These are phyloP conservation scores for Lecanosticta acicola DNA, from an alignment of 2,329 filamentous ascomycete species.

Conservation along the genomic window DNA sequence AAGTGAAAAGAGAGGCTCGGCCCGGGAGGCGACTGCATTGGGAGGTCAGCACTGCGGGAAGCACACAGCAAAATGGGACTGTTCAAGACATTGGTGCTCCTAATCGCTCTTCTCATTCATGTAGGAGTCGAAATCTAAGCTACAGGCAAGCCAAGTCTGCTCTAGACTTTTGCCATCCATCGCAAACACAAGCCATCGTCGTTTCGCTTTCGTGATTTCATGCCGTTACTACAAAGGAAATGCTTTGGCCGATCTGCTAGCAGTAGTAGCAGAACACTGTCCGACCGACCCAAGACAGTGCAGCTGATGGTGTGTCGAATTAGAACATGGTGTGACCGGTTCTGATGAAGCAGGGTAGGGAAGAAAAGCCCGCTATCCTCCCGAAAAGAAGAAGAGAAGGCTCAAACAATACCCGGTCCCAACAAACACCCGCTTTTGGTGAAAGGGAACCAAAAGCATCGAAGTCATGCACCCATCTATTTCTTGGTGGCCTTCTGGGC, in stretches of 20 bases:
- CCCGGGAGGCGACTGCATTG: no score
- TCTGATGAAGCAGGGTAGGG: slow-evolving; percentile 10
- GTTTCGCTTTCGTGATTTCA: slow-evolving; percentile 30
- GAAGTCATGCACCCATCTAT: slow-evolving; percentile 25
- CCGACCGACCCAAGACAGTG: slow-evolving; percentile 23
- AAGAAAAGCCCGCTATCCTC: slow-evolving; percentile 17
- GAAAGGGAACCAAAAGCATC: slow-evolving; percentile 10
- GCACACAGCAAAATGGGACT: no score
- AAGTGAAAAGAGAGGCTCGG: no score
- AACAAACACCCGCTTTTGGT: slow-evolving; percentile 21
- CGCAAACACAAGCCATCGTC: slow-evolving; percentile 24
- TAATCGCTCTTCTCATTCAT: slow-evolving; percentile 12
- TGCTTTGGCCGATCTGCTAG: slow-evolving; percentile 19
- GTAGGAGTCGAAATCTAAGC: slow-evolving; percentile 27
- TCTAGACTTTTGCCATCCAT: slow-evolving; percentile 19
- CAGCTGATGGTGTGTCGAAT: slow-evolving; percentile 14
- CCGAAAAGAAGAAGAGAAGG: slow-evolving; percentile 6
- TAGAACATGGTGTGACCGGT: slow-evolving; percentile 18
- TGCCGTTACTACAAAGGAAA: slow-evolving; percentile 30
- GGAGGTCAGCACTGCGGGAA: no score
- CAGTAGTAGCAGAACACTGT: slow-evolving; percentile 15
- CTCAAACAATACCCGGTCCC: slow-evolving; percentile 18
- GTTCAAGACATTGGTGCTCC: slow-evolving; percentile 11
- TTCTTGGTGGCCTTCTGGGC: slow-evolving; percentile 37
- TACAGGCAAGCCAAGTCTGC: slow-evolving; percentile 25